Conservation (phyloP, 352 stramenopile genomes). For the Globisporangium cylindrosporum region DNA sequence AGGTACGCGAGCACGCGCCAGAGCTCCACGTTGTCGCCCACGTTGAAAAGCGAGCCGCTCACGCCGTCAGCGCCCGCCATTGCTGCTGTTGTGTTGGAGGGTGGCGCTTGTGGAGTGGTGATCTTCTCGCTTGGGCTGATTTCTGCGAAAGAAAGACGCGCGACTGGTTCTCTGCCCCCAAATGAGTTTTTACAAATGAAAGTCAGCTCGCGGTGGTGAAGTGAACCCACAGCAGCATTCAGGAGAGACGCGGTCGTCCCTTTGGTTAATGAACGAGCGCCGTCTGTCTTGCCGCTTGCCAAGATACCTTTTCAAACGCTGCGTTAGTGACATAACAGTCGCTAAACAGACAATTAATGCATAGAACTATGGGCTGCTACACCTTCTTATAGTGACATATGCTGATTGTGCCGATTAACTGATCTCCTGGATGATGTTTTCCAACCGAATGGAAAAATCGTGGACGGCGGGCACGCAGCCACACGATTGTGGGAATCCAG, state of each 20-base stretch:
- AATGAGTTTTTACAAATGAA: background rate
- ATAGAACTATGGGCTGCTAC: no score
- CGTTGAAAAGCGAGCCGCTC: slow-evolving; percentile 45
- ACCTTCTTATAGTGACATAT: background rate
- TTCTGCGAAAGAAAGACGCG: background rate
- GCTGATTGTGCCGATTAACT: background rate
- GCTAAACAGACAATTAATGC: no score
- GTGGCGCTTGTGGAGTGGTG: background rate
- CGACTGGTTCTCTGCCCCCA: background rate
- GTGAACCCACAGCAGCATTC: background rate
- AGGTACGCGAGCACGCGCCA: slow-evolving; percentile 49
- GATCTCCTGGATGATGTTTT: background rate
- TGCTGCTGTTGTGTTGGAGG: background rate
- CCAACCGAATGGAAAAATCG: background rate
- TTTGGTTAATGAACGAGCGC: background rate
- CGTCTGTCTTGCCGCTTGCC: background rate
- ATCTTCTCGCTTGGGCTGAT: background rate
- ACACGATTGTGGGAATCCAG: background rate
- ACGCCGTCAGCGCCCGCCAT: background rate
- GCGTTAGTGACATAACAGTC: background rate
- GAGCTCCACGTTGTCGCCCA: slow-evolving; percentile 53
- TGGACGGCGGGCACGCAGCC: background rate
- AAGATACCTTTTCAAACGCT: no score
- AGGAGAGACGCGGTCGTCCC: background rate
- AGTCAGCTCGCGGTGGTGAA: background rate